Evolutionary conservation across 2,329 filamentous ascomycete species (phyloP), one percentile per base, ranked within the genome.

Genomic region (Trichophyton schoenleinii): DNA sequence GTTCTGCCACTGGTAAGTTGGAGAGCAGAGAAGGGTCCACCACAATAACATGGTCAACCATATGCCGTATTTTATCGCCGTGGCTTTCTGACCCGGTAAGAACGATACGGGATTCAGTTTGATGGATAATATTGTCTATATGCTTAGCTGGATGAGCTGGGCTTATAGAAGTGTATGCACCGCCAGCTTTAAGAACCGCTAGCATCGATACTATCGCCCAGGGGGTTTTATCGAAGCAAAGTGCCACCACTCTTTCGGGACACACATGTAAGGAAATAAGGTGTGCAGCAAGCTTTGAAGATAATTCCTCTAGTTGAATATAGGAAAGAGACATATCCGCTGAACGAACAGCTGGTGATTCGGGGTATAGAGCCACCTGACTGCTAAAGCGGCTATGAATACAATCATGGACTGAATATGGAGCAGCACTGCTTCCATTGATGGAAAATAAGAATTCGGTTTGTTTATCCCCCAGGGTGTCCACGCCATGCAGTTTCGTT

Each of bases 401-500:
- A 74, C 72, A 73, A 18, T 66, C 71, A 3, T 77, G 72, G 1
- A 76, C 72, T 0, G 68, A 69, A 44, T 72, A 67, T 1, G 74
- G 74, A 0, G 70, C 68, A 38, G 77, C 75, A 64, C 76, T 77
- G 58, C 18, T 57, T 80, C 81, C 71, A 6, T 44, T 44, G 5
- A 44, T 15, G 41, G 41, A 44, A 15, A 44, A n/a, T 5, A 44
- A 44, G 38, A 15, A 41, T 15, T 41, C 38, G 3, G 38, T 41
- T 41, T 41, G 38, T 15, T 41, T 11, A 15, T 41, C 81, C 82
- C 4, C 77, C 75, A 5, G 80, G 68, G 48, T 84, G 77, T 60
- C 61, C 83, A 80, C 3, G 78, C 74, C 63, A 79, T 79, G 65
- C 85, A 82, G 8, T 78, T 73, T 55, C 81, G 71, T 73, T 9